Base-by-base conservation (phyloP, 371 early-diverging fungal genomes). In the Conidiobolus coronatus region DNA sequence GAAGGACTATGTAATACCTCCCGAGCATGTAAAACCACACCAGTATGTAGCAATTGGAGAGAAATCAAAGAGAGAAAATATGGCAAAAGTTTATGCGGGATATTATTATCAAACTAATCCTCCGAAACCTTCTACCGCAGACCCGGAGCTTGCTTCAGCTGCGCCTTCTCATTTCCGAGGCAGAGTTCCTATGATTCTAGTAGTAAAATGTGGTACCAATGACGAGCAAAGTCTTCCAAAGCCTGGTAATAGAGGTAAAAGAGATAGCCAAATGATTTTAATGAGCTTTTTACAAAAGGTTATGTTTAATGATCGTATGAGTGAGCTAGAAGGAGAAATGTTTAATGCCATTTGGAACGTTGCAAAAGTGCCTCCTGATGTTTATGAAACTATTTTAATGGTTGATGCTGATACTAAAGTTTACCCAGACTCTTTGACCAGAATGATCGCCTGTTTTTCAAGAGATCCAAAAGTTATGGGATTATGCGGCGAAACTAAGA, bases 21-120 rank as follows among this genome's bases (percentile, higher is more conserved):
- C 65, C 0, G 73, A 79, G 19, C 63, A 71, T 23, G 80, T 77
- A 17, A 37, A 65, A 49, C 62, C 81, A 1, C 62, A 77, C 44
- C 66, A 73, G n/a, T 99, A 97, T 60, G 70, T 95, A 11, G 86
- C 97, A 5, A 79, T 98, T 50, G 91, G 91, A 2, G 79, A 86
- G 50, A 98, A 97, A 2, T 54, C 72, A 34, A 82, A 81, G 60
- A 81, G 86, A 42, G 78, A 86, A 61, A 99, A 99, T 62, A 85
- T 83, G 79, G 99, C 93, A 50, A 82, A 81, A 56, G 81, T 92
- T 15, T 81, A 86, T 60, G 73, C 83, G 21, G 95, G 93, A 2
- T 80, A 66, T 54, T 94, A 94, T 61, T 59, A 67, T 17, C 36
- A 35, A 9, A 37, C 36, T 18, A 36, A 34, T 19, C 29, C 29